These are phyloP conservation scores for Jaenimonas drosophilae DNA, from an alignment of 208 protist species.

Conservation along the genomic window DNA sequence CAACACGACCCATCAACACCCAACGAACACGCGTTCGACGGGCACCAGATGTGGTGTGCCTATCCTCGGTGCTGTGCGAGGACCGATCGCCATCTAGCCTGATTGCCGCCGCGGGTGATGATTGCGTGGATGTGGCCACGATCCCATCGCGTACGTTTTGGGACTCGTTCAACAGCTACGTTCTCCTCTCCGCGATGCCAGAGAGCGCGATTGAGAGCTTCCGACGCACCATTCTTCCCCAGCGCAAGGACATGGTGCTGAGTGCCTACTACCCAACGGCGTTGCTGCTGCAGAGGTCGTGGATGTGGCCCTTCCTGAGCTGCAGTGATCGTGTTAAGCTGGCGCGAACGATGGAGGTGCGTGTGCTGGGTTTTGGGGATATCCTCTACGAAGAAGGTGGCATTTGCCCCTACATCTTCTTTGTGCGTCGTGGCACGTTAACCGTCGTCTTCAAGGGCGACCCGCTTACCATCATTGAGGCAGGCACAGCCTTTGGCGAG, in stretches of 20 bases:
- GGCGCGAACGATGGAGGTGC: slow-evolving; percentile 51
- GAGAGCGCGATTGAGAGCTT: slow-evolving; percentile 32
- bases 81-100: slow-evolving; percentile 46
- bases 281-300: slow-evolving; percentile 68
- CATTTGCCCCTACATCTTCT: slow-evolving; percentile 61
- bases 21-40: slow-evolving; percentile 20
- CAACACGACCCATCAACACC: slow-evolving; percentile 21
- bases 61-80: slow-evolving; percentile 66
- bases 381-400: slow-evolving; percentile 59
- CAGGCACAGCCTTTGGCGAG: slow-evolving; percentile 71
- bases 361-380: slow-evolving; percentile 63
- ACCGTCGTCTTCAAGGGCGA: slow-evolving; percentile 57
- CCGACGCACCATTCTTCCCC: slow-evolving; percentile 34
- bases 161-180: slow-evolving; percentile 45
- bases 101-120: slow-evolving; percentile 19
- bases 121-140: slow-evolving; percentile 57
- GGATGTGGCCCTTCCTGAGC: slow-evolving; percentile 72
- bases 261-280: slow-evolving; percentile 60
- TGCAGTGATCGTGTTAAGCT: slow-evolving; percentile 71
- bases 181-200: slow-evolving; percentile 18
- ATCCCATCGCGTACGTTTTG: slow-evolving; percentile 79
- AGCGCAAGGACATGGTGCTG: slow-evolving; percentile 48
- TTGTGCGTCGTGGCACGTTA: slow-evolving; percentile 68
- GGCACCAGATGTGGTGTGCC: slow-evolving; percentile 51
- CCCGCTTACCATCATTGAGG: slow-evolving; percentile 42